Percentiles rank a stretch among this genome's conserved stretches.
phyloP scores from a whole-genome alignment of 2,329 filamentous ascomycete genomes.

The Aspergillus unguis region DNA sequence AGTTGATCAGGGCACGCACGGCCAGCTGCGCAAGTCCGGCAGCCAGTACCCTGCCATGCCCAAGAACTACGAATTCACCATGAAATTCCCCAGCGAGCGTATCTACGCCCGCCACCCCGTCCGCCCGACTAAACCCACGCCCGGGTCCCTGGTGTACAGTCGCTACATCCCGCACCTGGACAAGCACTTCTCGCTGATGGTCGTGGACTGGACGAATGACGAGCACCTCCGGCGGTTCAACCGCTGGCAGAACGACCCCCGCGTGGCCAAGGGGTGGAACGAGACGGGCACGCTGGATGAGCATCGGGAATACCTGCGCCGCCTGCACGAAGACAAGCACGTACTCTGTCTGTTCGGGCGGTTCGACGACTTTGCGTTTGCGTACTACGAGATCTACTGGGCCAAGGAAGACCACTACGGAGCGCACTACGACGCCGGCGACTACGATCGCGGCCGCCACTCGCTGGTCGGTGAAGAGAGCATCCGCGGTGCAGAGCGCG shows the following conservation, averaged over 20 bases:
- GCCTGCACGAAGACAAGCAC: constrained; percentile 68
- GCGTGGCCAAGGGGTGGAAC: constrained; percentile 76
- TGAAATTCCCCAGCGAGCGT: constrained; percentile 46
- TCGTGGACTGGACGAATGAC: constrained; percentile 62
- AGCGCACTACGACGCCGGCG: constrained; percentile 54
- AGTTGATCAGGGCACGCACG: constrained; percentile 42
- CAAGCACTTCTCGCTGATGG: constrained; percentile 75
- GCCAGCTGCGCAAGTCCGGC: constrained; percentile 22
- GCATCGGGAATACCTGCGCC: constrained; percentile 67
- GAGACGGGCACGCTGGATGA: constrained; percentile 72
- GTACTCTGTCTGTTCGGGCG: constrained; percentile 56
- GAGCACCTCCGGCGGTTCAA: constrained; percentile 70
- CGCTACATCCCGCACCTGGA: constrained; percentile 72
- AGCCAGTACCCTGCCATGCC: constrained; percentile 40
- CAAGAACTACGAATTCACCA: constrained; percentile 32
- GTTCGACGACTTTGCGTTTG: constrained; percentile 68
- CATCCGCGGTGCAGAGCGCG: constrained; percentile 55
- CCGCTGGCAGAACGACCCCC: constrained; percentile 78
- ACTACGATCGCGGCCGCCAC: constrained; percentile 60
- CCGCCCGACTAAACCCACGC: constrained; percentile 67
- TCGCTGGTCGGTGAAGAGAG: constrained; percentile 56
- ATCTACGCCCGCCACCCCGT: constrained; percentile 66
- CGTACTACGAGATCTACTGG: constrained; percentile 81
- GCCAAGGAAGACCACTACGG: constrained; percentile 64
- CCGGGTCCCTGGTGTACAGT: constrained; percentile 70